Evolutionary conservation across 2,329 filamentous ascomycete genomes (phyloP), one percentile per base, ranked within the genome.

Genomic region (Fusarium piperis): DNA sequence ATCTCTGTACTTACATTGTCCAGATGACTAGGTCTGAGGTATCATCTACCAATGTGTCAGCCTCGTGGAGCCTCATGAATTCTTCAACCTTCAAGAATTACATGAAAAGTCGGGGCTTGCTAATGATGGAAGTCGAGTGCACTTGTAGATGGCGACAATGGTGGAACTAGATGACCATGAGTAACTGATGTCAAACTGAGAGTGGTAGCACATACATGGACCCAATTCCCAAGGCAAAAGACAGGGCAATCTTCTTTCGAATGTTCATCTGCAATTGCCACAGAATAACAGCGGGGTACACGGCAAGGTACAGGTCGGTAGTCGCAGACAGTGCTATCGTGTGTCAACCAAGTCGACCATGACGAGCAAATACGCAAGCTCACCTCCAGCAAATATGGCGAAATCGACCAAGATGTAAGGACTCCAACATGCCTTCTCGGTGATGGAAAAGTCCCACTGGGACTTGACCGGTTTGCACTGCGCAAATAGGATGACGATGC

Each of bases 11-110:
- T 77, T 78, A 84, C 83, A 80, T 78, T 7, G 84, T 85, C 84
- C 84, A 86, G 30, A 85, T 80, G 1, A 84, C 78, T 5, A 85
- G 75, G n/a, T 84, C 82, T 0, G 80, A 79, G 4, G 82, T 84
- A 20, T 80, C 79, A 13, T 73, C 71, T 73, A 33, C 0, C 5
- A 2, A 7, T 0, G 12, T 20, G 15, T 70, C 12, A 70, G 33
- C 1, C 13, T 13, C 3, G 26, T 58, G 16, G 18, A 12, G 23
- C 23, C 12, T 3, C 1, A 7, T 7, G 0, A 6, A 0, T 8
- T 12, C 6, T 5, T 5, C 13, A 41, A 30, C 4, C 2, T 1
- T 6, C 23, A 2, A 5, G 3, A 52, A 64, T 12, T 32, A 74
- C 76, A 78, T 2, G 73, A 75, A 65, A 76, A 77, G 68, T 77